Base-by-base conservation (phyloP, 2,329 filamentous ascomycete genomes). In the Sarocladium strictum region DNA sequence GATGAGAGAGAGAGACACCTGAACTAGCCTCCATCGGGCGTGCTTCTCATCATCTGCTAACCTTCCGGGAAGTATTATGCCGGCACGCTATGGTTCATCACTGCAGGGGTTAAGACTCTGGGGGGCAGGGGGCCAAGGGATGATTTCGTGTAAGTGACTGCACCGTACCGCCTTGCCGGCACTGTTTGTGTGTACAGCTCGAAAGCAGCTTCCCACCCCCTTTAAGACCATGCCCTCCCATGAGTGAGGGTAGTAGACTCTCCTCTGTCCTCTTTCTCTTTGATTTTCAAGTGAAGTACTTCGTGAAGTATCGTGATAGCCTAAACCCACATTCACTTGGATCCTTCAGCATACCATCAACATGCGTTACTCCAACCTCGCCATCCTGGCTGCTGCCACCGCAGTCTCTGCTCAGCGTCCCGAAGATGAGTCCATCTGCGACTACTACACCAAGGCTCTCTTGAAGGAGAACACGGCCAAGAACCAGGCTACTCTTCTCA, bases 401-500 rank as follows among this genome's bases (percentile, higher is more conserved):
- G 55, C 57, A 10, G 61, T 55, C 27, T 62, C 57, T 50, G 74
- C 75, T 19, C 75, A 80, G 65, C 74, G 78, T 43, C 77, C 77
- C 2, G 52, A 64, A 12, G 72, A 78, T 60, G 72, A 64, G 2
- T 75, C 78, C 56, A 78, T 85, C 60, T 85, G 82, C 67, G 81
- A 85, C 69, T 83, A 83, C 67, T 85, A 85, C 68, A 84, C 81
- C 32, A 80, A 72, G 3, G 76, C 77, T n/a, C 65, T 84, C 11
- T 71, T 84, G 54, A 78, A 73, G 65, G 71, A 81, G 37, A 85
- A 84, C 70, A 84, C 76, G 35, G 77, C 78, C 17, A 74, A 70
- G 27, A 84, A 83, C 64, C 81, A 86, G 65, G 68, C 73, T 54
- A 77, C 73, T 1, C 69, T 85, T 2, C 61, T 85, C 61, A 81